Base-by-base conservation (phyloP, 768 basidiomycete genomes). In the Kwoniella mangroviensis region DNA sequence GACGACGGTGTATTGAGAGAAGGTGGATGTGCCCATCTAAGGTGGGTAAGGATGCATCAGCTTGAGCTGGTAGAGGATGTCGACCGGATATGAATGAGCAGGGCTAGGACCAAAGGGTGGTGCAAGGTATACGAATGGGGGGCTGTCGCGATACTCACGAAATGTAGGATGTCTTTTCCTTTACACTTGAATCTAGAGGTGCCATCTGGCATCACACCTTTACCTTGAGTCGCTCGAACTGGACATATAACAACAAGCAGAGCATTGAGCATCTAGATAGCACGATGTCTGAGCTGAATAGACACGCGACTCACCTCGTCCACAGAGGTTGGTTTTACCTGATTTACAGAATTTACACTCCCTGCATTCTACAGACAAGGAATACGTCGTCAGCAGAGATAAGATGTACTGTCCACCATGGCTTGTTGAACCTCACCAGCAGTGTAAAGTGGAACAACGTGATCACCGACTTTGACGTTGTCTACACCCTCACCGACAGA, bases 1-100 rank as follows among this genome's bases (percentile, higher is more conserved):
- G 2, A 99, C 94, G 69, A 99, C 97, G 9, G 97, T 97, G 86
- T 98, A 99, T 83, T 98, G 95, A n/a, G 96, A 97, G 86, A 99
- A 99, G 2, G 97, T 96, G 41, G 96, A 98, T 28, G 91, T 93
- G 53, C 97, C 97, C 97, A 98, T 99, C 94, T 97, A 61, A 55
- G 54, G 26, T 28, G 15, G 54, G 26, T 22, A 19, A 21, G 17
- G 4, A 13, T 55, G 12, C 17, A 21, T 28, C 4, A 56, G 12
- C 17, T 7, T 17, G 54, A 24, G 12, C 22, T 49, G 45, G 15
- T 49, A 17, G 6, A 49, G 55, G 5, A 64, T 10, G 11, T 17
- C 63, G 15, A 34, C 6, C 9, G 34, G 34, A 6, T 34, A 34
- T 34, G 34, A 5, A 34, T 34, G 34, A 5, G 3, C 28, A 28